Evolutionary conservation across 2,329 filamentous ascomycete genomes (phyloP).

Genomic region (Pseudocercospora cruenta): DNA sequence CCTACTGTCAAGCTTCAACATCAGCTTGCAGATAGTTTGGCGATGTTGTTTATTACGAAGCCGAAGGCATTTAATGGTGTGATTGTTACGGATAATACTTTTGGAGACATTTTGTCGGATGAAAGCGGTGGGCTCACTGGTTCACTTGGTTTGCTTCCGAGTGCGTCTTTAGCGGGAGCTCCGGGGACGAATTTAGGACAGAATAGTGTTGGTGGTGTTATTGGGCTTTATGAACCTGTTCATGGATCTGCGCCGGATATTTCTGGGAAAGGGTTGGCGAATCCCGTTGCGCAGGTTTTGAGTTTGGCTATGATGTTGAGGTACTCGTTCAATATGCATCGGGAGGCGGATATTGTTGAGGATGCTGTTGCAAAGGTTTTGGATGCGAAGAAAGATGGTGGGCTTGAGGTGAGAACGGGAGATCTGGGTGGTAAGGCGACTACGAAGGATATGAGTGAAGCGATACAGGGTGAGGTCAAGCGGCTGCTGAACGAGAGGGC

Average conservation of each 20-base stretch:
- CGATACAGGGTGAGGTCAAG: conserved; percentile 38
- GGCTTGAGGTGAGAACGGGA: conserved; percentile 55
- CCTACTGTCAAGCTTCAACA: conserved; percentile 49
- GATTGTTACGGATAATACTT: conserved; percentile 54
- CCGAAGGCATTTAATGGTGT: conserved; percentile 55
- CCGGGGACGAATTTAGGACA: conserved; percentile 33
- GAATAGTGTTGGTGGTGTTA: conserved; percentile 48
- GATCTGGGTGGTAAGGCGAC: conserved; percentile 56
- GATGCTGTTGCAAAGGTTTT: conserved; percentile 57
- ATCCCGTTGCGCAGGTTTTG: conserved; percentile 39
- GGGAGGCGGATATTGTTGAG: conserved; percentile 50
- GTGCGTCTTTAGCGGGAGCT: conserved; percentile 42
- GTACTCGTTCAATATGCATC: conserved; percentile 40
- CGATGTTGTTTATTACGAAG: conserved; percentile 54
- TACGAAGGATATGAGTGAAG: conserved; percentile 50
- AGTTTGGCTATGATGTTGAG: conserved; percentile 42
- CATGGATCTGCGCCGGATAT: conserved; percentile 42
- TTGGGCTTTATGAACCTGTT: conserved; percentile 40
- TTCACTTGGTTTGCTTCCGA: conserved; percentile 51
- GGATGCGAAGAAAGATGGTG: conserved; percentile 57
- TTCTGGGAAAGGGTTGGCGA: conserved; percentile 39
- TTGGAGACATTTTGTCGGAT: conserved; percentile 54
- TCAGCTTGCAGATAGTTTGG: conserved; percentile 54
- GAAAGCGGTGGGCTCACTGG: conserved; percentile 53
- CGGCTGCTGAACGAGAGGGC: conserved; percentile 21